These are phyloP conservation scores for Elongisporangium undulatum DNA, from an alignment of 352 stramenopile genomes.

Conservation along the genomic window DNA sequence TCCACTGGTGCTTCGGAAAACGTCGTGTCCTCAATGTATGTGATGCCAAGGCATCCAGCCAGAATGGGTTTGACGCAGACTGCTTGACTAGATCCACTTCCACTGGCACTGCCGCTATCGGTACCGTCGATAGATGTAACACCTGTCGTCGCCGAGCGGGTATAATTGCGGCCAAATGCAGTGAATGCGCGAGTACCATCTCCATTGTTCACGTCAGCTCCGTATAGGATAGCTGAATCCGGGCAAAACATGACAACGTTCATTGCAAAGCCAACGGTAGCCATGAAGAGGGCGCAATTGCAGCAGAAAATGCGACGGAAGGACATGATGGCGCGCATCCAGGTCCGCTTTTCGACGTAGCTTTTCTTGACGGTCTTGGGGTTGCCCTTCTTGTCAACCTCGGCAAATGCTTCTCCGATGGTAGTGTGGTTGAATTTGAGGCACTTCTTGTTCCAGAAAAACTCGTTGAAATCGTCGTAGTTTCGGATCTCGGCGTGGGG, in stretches of 20 bases:
- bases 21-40: conserved; percentile 21
- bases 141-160: conserved; percentile 16
- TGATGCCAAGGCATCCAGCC: conserved; percentile 62
- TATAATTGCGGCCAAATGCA: conserved; percentile 60
- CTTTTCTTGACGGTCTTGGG: conserved; percentile 83
- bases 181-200: conserved; percentile 34
- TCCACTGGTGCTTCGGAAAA: conserved; percentile 59
- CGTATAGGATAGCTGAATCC: conserved; percentile 75
- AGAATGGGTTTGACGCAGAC: conserved; percentile 64
- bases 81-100: neutral
- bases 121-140: neutral
- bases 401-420: conserved; percentile 65
- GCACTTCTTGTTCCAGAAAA: conserved; percentile 87
- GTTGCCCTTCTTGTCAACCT: conserved; percentile 77
- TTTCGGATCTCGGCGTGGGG: conserved; percentile 76
- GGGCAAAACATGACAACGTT: conserved; percentile 80
- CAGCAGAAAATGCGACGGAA: conserved; percentile 85
- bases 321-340: conserved; percentile 66
- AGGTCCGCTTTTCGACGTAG: conserved; percentile 78
- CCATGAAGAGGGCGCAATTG: conserved; percentile 72
- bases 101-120: conserved; percentile 14
- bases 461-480: conserved; percentile 90
- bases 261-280: conserved; percentile 54
- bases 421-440: conserved; percentile 67
- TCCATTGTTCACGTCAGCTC: conserved; percentile 38